A percentile compares a stretch with the other conserved stretches of the same genome.
These are phyloP conservation scores for Lichtheimia ornata DNA, from an alignment of 371 early-diverging fungal species.

Conservation along the genomic window DNA sequence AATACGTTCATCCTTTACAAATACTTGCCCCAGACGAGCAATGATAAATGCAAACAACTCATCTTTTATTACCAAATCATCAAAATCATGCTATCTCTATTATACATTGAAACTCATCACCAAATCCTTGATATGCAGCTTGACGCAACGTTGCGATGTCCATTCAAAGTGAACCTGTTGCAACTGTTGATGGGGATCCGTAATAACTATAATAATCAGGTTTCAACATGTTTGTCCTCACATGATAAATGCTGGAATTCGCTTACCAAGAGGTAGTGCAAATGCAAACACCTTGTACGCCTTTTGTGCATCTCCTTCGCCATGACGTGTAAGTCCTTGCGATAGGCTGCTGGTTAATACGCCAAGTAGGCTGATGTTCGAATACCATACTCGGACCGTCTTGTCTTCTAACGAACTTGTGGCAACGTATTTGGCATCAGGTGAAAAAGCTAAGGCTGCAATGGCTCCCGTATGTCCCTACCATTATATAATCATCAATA, in stretches of 20 bases:
- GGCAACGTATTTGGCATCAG: conserved; percentile 79
- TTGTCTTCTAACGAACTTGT: conserved; percentile 74
- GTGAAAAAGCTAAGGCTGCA: conserved; percentile 74
- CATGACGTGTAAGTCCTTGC: conserved; percentile 26
- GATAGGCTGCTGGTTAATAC: conserved; percentile 62
- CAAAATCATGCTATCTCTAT: not conserved
- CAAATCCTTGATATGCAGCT: conserved; percentile 52
- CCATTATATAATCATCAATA: not conserved
- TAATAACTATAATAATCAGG: conserved; percentile 2
- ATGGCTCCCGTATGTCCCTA: conserved; percentile 71
- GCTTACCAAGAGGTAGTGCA: conserved; percentile 56
- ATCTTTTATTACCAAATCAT: no score
- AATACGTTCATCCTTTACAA: no score
- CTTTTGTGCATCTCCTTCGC: conserved; percentile 34
- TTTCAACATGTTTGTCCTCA: not conserved
- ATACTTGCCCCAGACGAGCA: no score
- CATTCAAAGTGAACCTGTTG: conserved; percentile 69
- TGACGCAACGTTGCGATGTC: conserved; percentile 66
- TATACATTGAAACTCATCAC: conserved; percentile 69
- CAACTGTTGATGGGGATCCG: conserved; percentile 45
- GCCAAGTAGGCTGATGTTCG: conserved; percentile 71
- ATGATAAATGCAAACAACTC: no score
- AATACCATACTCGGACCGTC: conserved; percentile 78
- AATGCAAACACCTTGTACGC: conserved; percentile 66
- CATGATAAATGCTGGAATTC: not conserved